These are phyloP conservation scores for Stemphylium vesicarium DNA, from an alignment of 2,329 filamentous ascomycete species.

Conservation along the genomic window DNA sequence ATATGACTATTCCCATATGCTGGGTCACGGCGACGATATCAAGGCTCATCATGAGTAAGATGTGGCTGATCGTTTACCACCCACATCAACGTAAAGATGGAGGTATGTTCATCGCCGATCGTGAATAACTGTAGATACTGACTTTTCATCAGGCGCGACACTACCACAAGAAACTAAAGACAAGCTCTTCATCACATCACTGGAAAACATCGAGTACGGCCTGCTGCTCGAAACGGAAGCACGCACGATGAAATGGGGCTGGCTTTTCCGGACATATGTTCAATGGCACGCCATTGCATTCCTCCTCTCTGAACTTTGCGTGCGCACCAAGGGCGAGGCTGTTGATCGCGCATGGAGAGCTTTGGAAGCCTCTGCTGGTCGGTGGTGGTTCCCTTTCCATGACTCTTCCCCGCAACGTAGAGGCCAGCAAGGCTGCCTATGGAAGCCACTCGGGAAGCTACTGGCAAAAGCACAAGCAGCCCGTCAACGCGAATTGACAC, in stretches of 20 bases:
- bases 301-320: conserved; percentile 65
- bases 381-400: conserved; percentile 49
- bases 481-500: conserved; percentile 58
- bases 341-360: conserved; percentile 68
- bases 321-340: conserved; percentile 61
- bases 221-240: conserved; percentile 69
- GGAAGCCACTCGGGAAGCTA: conserved; percentile 67
- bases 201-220: conserved; percentile 77
- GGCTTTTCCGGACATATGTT: conserved; percentile 69
- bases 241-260: conserved; percentile 67
- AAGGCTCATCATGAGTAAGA: conserved; percentile 76
- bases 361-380: conserved; percentile 56
- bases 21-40: conserved; percentile 73
- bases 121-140: background rate
- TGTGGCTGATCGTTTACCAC: conserved; percentile 79
- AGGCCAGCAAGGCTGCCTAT: conserved; percentile 60
- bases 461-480: conserved; percentile 64
- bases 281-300: conserved; percentile 71
- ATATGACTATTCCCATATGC: conserved; percentile 65
- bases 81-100: conserved; percentile 69
- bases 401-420: conserved; percentile 31
- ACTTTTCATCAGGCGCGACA: conserved; percentile 46
- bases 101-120: conserved; percentile 23
- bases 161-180: conserved; percentile 69
- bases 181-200: conserved; percentile 72